Evolutionary conservation across 169 alveolate genomes (phyloP).

Genomic region (Nephromyces sp.): DNA sequence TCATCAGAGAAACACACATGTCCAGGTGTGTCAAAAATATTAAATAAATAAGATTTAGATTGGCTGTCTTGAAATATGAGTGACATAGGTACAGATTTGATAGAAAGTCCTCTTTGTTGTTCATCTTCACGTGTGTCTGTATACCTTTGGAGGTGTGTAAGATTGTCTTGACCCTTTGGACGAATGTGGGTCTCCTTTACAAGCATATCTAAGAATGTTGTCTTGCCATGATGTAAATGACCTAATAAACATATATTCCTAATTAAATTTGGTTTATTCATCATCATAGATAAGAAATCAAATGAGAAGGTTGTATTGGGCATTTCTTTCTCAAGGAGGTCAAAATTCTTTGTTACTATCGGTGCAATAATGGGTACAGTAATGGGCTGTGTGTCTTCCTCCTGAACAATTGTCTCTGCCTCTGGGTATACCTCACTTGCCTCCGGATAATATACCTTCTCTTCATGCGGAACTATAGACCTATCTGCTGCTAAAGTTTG

Average conservation of each 20-base stretch:
- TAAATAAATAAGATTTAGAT: conserved; percentile 59
- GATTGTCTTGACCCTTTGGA: neutral
- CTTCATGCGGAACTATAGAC: conserved; percentile 79
- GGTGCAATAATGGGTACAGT: conserved; percentile 96
- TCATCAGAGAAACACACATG: conserved; percentile 96
- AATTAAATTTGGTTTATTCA: conserved; percentile 81
- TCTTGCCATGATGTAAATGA: conserved; percentile 95
- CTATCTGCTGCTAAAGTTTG: conserved; percentile 20
- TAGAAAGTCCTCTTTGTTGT: conserved; percentile 86
- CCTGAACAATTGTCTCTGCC: conserved; percentile 75
- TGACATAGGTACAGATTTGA: conserved; percentile 93
- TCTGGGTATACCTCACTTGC: conserved; percentile 82
- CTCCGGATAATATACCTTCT: conserved; percentile 85
- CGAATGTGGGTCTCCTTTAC: conserved; percentile 79
- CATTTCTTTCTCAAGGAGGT: conserved; percentile 59
- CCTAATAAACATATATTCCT: conserved; percentile 93
- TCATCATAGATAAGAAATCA: conserved; percentile 82
- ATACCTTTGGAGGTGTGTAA: conserved; percentile 50
- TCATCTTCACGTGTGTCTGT: conserved; percentile 96
- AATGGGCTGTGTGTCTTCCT: conserved; percentile 97
- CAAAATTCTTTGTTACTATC: conserved; percentile 71
- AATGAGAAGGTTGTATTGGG: conserved; percentile 81
- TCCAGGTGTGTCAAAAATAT: conserved; percentile 44
- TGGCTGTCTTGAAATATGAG: conserved; percentile 76
- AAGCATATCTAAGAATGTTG: conserved; percentile 88